Conservation (phyloP, 768 basidiomycete genomes). For the Amanita jacksonii region DNA sequence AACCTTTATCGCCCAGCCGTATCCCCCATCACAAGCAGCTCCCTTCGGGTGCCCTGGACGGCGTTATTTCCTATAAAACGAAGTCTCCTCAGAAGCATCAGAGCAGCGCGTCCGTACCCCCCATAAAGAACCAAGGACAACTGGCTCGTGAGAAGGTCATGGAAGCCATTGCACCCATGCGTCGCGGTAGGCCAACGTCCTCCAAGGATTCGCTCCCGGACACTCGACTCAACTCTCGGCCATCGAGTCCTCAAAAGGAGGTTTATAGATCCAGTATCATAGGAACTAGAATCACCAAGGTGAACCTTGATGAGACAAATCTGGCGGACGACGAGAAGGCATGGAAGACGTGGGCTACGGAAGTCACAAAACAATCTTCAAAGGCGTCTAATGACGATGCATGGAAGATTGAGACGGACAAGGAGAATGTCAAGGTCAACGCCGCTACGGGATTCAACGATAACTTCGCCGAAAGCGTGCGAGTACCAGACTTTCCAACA, state of each 20-base stretch:
- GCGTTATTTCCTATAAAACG: slow-evolving; percentile 19
- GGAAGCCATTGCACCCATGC: slow-evolving; percentile 74
- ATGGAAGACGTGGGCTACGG: slow-evolving; percentile 2
- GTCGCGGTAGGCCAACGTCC: slow-evolving; percentile 51
- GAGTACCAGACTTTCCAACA: slow-evolving; percentile 35
- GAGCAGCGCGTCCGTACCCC: slow-evolving; percentile 14
- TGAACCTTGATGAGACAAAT: neutral
- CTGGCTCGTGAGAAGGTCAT: slow-evolving; percentile 71
- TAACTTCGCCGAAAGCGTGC: slow-evolving; percentile 49
- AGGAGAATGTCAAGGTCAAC: slow-evolving; percentile 13
- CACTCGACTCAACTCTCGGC: slow-evolving; percentile 21
- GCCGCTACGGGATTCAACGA: slow-evolving; percentile 51
- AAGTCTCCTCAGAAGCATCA: slow-evolving; percentile 8
- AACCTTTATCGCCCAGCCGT: slow-evolving; percentile 33
- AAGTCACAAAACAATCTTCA: slow-evolving; percentile 5
- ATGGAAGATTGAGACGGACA: slow-evolving; percentile 28
- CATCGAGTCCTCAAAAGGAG: slow-evolving; percentile 25
- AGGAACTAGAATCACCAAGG: slow-evolving; percentile 6
- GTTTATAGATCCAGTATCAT: slow-evolving; percentile 12
- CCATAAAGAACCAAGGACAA: slow-evolving; percentile 40
- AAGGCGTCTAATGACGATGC: slow-evolving; percentile 20
- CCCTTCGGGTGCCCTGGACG: slow-evolving; percentile 21
- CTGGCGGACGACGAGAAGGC: slow-evolving; percentile 4
- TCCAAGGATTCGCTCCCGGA: slow-evolving; percentile 26
- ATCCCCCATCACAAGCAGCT: slow-evolving; percentile 19